Conservation (phyloP, 805 yeast species). For the Nakazawaea wyomingensis region DNA sequence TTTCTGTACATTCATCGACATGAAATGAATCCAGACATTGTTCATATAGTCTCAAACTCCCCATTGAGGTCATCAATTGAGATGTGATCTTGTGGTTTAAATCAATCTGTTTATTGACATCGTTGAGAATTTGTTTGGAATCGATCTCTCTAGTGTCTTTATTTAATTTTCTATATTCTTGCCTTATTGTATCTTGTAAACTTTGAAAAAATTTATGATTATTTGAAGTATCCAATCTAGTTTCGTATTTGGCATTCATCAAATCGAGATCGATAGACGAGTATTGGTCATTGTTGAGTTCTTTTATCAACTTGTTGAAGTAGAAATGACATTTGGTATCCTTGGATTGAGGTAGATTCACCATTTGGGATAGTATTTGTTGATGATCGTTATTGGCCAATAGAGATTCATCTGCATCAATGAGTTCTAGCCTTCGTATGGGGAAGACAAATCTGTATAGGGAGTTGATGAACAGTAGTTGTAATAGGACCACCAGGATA, state of each 20-base stretch:
- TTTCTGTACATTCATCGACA: constrained; percentile 14
- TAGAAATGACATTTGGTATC: constrained; percentile 18
- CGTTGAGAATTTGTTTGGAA: constrained; percentile 14
- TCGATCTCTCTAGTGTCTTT: constrained; percentile 16
- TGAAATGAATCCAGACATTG: constrained; percentile 25
- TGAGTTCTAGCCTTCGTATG: background rate
- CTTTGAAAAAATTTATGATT: constrained; percentile 24
- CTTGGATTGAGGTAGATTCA: background rate
- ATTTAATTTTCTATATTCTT: constrained; percentile 17
- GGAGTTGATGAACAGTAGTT: background rate
- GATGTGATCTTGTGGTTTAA: constrained; percentile 11
- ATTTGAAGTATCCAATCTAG: constrained; percentile 20
- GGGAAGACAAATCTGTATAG: background rate
- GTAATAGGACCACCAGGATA: background rate
- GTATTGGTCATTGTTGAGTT: constrained; percentile 9
- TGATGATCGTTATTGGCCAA: background rate
- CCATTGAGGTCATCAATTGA: constrained; percentile 16
- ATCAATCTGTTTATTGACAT: constrained; percentile 13
- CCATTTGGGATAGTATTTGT: background rate
- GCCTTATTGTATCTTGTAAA: constrained; percentile 17
- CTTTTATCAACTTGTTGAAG: constrained; percentile 16
- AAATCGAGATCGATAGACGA: constrained; percentile 8
- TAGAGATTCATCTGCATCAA: background rate
- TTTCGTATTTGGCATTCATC: constrained; percentile 12
- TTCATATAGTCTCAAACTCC: constrained; percentile 17